Evolutionary conservation across 1,284 basidiomycete genomes (phyloP).

Genomic region (Austroboletus niveus): DNA sequence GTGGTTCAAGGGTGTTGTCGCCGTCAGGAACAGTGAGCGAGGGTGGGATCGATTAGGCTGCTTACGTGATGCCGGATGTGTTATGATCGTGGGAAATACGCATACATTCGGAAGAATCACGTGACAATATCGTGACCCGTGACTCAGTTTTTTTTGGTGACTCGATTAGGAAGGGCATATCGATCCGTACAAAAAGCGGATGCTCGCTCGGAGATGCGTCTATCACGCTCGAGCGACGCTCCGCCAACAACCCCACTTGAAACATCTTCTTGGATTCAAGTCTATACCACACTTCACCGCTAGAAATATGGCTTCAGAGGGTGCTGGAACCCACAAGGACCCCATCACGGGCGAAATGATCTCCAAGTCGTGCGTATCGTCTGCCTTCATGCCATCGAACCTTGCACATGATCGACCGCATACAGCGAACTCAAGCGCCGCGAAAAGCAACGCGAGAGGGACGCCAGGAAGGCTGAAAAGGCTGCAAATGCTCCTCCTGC

Average conservation of each 20-base stretch:
- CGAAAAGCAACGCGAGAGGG: slow-evolving; percentile 82
- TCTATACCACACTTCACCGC: slow-evolving; percentile 3
- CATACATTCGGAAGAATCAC: neutral
- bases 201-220: slow-evolving; percentile 29
- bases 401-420: slow-evolving; percentile 28
- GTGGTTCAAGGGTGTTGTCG: slow-evolving; percentile 8
- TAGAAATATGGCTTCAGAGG: slow-evolving; percentile 53
- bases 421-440: slow-evolving; percentile 89
- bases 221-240: slow-evolving; percentile 9
- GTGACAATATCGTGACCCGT: neutral
- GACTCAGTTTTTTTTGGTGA: slow-evolving; percentile 14
- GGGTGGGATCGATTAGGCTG: slow-evolving; percentile 33
- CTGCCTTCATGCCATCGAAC: slow-evolving; percentile 6
- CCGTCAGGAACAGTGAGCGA: slow-evolving; percentile 17
- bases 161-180: slow-evolving; percentile 30
- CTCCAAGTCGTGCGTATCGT: slow-evolving; percentile 79
- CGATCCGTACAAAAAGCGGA: slow-evolving; percentile 26
- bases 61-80: slow-evolving; percentile 22
- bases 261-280: neutral
- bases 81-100: slow-evolving; percentile 13
- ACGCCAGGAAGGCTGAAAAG: slow-evolving; percentile 83
- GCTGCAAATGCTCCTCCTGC: slow-evolving; percentile 45
- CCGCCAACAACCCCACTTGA: slow-evolving; percentile 5
- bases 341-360: slow-evolving; percentile 92
- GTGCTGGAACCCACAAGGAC: slow-evolving; percentile 68